Percentiles rank a stretch among this genome's conserved stretches.
These are phyloP conservation scores for Claviceps pazoutovae DNA, from an alignment of 2,329 filamentous ascomycete genomes.

Conservation along the genomic window DNA sequence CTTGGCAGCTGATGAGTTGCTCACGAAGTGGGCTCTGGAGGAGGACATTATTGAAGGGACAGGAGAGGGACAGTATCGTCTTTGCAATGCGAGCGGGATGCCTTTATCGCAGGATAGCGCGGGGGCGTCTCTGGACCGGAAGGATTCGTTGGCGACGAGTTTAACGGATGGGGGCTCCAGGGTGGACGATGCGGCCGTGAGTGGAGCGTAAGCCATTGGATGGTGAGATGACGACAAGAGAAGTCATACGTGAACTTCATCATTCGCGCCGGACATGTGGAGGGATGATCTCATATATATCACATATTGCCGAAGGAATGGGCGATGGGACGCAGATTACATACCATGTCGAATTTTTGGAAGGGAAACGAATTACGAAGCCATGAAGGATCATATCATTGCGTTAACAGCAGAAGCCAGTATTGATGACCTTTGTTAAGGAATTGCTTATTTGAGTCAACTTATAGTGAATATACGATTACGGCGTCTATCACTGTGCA, in stretches of 20 bases:
- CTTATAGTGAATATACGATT: too few species aligned
- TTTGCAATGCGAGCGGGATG: conserved; percentile 22
- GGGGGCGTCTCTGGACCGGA: conserved; percentile 11
- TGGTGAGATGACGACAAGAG: conserved; percentile 11
- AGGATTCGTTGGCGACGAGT: conserved; percentile 13
- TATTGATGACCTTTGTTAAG: too few species aligned
- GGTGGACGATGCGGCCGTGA: conserved; percentile 11
- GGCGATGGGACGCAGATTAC: not conserved
- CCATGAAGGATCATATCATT: conserved; percentile 2
- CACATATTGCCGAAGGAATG: not conserved
- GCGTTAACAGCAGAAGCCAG: not conserved
- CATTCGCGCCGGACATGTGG: not conserved
- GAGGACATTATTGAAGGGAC: conserved; percentile 48
- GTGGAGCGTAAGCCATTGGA: conserved; percentile 12
- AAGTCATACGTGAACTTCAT: not conserved
- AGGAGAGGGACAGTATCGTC: conserved; percentile 40
- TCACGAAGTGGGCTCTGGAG: conserved; percentile 49
- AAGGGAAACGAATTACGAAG: conserved; percentile 2
- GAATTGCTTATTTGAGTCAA: too few species aligned
- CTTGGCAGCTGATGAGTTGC: conserved; percentile 42
- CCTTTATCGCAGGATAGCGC: conserved; percentile 6
- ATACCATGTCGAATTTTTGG: not conserved
- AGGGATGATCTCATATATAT: not conserved
- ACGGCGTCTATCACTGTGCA: too few species aligned
- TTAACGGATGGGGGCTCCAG: conserved; percentile 7